Conservation (phyloP, 345 rosid genomes). For the Eucalyptus cloeziana region DNA sequence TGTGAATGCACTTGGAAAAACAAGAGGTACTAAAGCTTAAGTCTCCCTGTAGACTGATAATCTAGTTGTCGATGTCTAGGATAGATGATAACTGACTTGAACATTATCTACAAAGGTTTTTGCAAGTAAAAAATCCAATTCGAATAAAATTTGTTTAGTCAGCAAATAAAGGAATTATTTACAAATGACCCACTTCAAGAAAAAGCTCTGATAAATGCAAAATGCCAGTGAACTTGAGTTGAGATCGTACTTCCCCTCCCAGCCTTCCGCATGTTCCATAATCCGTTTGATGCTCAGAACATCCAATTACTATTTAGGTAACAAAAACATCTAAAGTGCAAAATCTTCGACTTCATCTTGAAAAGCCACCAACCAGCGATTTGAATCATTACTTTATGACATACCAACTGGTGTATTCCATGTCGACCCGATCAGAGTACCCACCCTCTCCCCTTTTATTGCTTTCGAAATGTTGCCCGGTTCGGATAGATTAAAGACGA, state of each 20-base stretch:
- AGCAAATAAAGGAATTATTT: not conserved
- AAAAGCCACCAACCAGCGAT: not conserved
- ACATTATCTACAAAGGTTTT: not conserved
- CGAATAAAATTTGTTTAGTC: not conserved
- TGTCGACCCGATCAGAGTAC: constrained; percentile 71
- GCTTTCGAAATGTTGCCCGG: constrained; percentile 84
- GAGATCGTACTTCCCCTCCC: not conserved
- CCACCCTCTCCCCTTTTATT: constrained; percentile 83
- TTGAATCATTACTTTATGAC: not conserved
- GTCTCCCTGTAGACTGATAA: not conserved
- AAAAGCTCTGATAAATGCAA: not conserved
- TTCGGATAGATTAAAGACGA: constrained; percentile 71
- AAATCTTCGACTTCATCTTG: not conserved
- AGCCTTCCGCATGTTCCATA: not conserved
- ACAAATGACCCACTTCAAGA: not conserved
- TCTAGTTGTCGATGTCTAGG: not conserved
- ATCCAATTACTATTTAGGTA: not conserved
- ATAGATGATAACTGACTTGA: not conserved
- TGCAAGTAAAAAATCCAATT: not conserved
- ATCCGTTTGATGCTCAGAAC: not conserved
- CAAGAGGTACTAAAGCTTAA: not conserved
- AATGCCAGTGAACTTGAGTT: not conserved
- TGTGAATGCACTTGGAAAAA: not conserved
- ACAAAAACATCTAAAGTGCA: not conserved
- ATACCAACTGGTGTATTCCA: constrained; percentile 11